These are phyloP conservation scores for Diversispora epigaea DNA, from an alignment of 192 early-diverging fungal species.

Conservation along the genomic window DNA sequence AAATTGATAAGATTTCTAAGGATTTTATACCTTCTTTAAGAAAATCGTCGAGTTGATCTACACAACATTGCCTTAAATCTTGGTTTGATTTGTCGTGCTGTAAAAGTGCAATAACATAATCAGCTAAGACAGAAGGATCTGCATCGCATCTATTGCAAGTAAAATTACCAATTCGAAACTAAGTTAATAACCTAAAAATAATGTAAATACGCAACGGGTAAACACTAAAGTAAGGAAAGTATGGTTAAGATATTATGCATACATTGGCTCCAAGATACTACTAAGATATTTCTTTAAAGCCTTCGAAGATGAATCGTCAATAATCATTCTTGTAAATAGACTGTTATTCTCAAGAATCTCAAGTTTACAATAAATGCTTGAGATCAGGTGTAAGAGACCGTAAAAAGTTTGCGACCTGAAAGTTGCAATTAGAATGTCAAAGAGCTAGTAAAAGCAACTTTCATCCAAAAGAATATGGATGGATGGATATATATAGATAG, in stretches of 20 bases:
- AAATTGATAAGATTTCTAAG: background rate
- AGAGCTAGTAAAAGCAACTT: no score
- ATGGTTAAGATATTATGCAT: background rate
- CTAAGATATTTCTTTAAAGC: conserved; percentile 32
- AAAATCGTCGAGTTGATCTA: conserved; percentile 76
- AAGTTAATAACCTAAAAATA: background rate
- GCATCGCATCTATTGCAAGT: conserved; percentile 51
- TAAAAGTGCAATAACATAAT: conserved; percentile 80
- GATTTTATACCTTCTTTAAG: conserved; percentile 60
- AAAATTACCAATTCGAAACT: background rate
- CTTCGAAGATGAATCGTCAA: conserved; percentile 31
- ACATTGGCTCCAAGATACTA: conserved; percentile 25
- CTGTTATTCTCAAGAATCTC: background rate
- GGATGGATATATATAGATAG: no score
- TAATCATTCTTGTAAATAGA: conserved; percentile 1
- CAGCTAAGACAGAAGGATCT: conserved; percentile 73
- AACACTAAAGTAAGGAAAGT: background rate
- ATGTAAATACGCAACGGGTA: background rate
- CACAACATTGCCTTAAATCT: conserved; percentile 57
- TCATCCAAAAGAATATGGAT: no score
- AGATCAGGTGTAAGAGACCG: no score
- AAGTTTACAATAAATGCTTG: background rate
- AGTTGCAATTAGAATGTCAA: no score
- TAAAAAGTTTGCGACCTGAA: no score
- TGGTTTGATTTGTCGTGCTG: conserved; percentile 58